Percentiles rank a stretch among this genome's conserved stretches.
Evolutionary conservation across 129 eudicot species (phyloP).

Genomic region (Rutidosis leptorrhynchoides): DNA sequence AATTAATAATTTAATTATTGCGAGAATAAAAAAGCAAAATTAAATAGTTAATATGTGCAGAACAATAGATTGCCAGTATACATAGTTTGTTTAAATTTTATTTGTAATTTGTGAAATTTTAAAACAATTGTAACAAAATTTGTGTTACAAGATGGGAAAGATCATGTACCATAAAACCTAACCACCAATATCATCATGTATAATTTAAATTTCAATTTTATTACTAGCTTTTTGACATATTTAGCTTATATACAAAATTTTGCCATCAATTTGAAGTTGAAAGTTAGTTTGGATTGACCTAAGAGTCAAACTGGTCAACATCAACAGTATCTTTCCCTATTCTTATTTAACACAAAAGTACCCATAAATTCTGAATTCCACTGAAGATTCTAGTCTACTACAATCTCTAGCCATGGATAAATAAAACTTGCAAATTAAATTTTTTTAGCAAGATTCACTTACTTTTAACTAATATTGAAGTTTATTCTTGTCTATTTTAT

Average conservation of each 20-base stretch:
- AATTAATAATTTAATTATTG: background rate
- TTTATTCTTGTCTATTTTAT: background rate
- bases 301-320: constrained; percentile 32
- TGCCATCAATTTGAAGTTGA: constrained; percentile 2
- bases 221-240: background rate
- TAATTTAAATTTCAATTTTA: background rate
- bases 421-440: constrained; percentile 1
- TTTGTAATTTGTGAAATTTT: background rate
- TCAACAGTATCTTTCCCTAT: constrained; percentile 11
- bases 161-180: background rate
- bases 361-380: constrained; percentile 2
- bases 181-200: constrained; percentile 3
- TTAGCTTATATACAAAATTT: background rate
- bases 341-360: constrained; percentile 6
- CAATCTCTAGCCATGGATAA: constrained; percentile 13
- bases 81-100: background rate
- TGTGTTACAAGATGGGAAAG: background rate
- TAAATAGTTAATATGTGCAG: background rate
- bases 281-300: constrained; percentile 22
- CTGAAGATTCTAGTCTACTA: constrained; percentile 11
- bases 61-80: constrained; percentile 1
- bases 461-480: background rate
- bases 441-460: background rate
- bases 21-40: background rate
- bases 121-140: background rate